These are phyloP conservation scores for Glycine latifolia DNA, from an alignment of 306 rosid genomes.

Conservation along the genomic window DNA sequence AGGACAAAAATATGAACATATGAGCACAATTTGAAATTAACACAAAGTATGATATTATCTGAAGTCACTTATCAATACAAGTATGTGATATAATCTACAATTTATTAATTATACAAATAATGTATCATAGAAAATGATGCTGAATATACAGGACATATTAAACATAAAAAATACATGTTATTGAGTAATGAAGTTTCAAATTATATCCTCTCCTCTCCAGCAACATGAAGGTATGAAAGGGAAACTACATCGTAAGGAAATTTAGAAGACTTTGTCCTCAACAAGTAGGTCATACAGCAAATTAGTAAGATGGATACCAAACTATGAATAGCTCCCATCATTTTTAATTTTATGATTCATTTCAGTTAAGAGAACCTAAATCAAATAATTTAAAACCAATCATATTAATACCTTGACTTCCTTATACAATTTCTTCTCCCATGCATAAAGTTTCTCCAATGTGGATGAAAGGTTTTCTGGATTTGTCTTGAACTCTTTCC, in stretches of 20 bases:
- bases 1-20: slow-evolving; percentile 38
- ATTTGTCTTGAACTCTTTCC: slow-evolving; percentile 59
- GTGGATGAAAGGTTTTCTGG: slow-evolving; percentile 82
- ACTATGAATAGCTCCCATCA: slow-evolving; percentile 11
- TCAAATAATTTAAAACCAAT: slow-evolving; percentile 12
- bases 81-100: slow-evolving; percentile 5
- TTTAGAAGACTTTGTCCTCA: slow-evolving; percentile 4
- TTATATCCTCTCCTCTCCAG: slow-evolving; percentile 21
- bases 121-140: slow-evolving; percentile 9
- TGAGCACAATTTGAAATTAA: slow-evolving; percentile 37
- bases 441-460: slow-evolving; percentile 84
- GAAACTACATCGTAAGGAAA: slow-evolving; percentile 10
- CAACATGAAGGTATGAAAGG: neutral
- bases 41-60: slow-evolving; percentile 15
- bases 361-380: slow-evolving; percentile 33
- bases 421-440: slow-evolving; percentile 94
- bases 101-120: slow-evolving; percentile 6
- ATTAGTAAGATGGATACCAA: slow-evolving; percentile 25
- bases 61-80: neutral
- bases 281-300: slow-evolving; percentile 28
- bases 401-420: slow-evolving; percentile 83
- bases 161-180: slow-evolving; percentile 30
- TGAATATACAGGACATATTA: slow-evolving; percentile 18
- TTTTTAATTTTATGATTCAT: slow-evolving; percentile 25
- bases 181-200: slow-evolving; percentile 19